Conservation (phyloP, 345 rosid genomes). For the Carallia pectinifolia region DNA sequence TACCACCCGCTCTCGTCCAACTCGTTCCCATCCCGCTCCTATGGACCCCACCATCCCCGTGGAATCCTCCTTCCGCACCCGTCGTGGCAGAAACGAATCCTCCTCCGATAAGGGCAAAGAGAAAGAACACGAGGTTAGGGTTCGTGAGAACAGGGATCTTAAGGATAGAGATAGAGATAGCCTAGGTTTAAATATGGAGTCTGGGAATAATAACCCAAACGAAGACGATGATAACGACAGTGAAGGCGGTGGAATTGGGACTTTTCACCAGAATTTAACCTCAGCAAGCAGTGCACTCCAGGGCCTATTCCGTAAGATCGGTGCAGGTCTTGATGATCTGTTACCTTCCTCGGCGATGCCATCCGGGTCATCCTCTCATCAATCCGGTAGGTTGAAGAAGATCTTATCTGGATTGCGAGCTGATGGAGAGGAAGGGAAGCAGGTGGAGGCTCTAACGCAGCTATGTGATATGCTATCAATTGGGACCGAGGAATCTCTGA, state of each 20-base stretch:
- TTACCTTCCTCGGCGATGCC: slow-evolving; percentile 79
- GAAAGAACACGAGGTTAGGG: slow-evolving; percentile 76
- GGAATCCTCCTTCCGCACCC: slow-evolving; percentile 74
- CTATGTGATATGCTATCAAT: slow-evolving; percentile 93
- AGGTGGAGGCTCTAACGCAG: slow-evolving; percentile 97
- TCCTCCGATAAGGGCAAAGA: slow-evolving; percentile 85
- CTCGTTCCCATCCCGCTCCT: slow-evolving; percentile 37
- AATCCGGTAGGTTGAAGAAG: slow-evolving; percentile 85
- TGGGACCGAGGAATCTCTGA: slow-evolving; percentile 94
- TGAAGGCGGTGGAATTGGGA: slow-evolving; percentile 69
- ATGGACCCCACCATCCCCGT: slow-evolving; percentile 69
- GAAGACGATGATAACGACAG: slow-evolving; percentile 90
- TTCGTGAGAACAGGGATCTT: slow-evolving; percentile 49
- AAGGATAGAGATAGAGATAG: slow-evolving; percentile 39
- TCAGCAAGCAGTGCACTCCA: slow-evolving; percentile 97
- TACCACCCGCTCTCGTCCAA: slow-evolving; percentile 43
- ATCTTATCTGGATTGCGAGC: slow-evolving; percentile 87
- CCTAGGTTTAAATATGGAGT: slow-evolving; percentile 63
- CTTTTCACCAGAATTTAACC: slow-evolving; percentile 79
- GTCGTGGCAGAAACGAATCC: slow-evolving; percentile 40
- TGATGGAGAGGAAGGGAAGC: slow-evolving; percentile 96
- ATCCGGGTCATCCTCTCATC: slow-evolving; percentile 85
- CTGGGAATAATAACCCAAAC: slow-evolving; percentile 22
- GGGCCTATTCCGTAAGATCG: slow-evolving; percentile 89
- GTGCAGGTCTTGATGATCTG: slow-evolving; percentile 92